Evolutionary conservation across 2,329 filamentous ascomycete species (phyloP).

Genomic region (Cryphonectria naterciae): DNA sequence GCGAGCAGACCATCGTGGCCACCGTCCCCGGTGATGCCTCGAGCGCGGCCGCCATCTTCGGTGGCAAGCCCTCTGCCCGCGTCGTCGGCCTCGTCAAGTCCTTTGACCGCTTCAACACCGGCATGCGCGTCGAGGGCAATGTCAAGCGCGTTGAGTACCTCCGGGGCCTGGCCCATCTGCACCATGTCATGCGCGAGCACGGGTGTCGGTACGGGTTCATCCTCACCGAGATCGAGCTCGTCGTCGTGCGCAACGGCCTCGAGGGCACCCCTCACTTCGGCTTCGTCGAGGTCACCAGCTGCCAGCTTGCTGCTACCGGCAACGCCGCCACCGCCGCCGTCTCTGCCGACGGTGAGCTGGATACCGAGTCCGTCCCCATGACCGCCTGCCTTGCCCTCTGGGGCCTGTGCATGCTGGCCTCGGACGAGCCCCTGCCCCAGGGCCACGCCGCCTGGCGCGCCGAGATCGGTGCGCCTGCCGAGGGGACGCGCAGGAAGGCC

Average conservation of each 20-base stretch:
- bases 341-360: constrained; percentile 31
- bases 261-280: constrained; percentile 80
- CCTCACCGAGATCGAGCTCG: constrained; percentile 92
- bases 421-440: constrained; percentile 39
- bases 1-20: constrained; percentile 61
- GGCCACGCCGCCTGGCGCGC: constrained; percentile 66
- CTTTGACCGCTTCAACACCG: constrained; percentile 94
- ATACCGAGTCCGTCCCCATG: constrained; percentile 48
- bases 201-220: constrained; percentile 94
- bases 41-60: constrained; percentile 58
- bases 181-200: constrained; percentile 92
- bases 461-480: constrained; percentile 76
- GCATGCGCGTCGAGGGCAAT: constrained; percentile 85
- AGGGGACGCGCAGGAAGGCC: constrained; percentile 72
- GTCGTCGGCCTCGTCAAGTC: constrained; percentile 76
- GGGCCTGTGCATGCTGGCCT: constrained; percentile 64
- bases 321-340: constrained; percentile 12
- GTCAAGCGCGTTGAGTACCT: constrained; percentile 89
- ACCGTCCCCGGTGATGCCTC: constrained; percentile 61
- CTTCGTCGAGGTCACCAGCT: constrained; percentile 74
- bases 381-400: constrained; percentile 77
- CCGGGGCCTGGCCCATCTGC: constrained; percentile 80
- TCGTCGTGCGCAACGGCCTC: constrained; percentile 81
- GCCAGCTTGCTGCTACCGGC: constrained; percentile 55
- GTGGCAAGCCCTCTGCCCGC: constrained; percentile 51